Conservation (phyloP, 148 eudicot species). For the Cornus florida region DNA sequence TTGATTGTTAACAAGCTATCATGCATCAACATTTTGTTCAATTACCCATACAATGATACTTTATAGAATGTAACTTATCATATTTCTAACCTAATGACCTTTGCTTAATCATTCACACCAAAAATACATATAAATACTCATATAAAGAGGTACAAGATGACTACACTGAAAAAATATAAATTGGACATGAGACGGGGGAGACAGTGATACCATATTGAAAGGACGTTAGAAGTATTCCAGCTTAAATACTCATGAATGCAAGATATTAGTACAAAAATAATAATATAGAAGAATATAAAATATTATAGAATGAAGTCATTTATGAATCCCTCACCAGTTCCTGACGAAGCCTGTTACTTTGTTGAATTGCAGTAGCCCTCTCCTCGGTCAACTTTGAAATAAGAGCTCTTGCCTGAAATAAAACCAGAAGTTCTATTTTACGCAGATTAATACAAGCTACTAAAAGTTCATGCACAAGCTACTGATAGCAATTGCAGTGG, state of each 20-base stretch:
- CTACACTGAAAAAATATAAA: background rate
- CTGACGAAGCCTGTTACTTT: conserved; percentile 59
- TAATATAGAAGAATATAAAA: background rate
- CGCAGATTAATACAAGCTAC: background rate
- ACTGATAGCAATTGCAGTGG: no score
- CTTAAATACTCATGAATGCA: background rate
- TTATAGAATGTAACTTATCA: background rate
- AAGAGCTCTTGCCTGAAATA: conserved; percentile 52
- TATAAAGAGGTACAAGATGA: no score
- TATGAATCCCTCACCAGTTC: conserved; percentile 60
- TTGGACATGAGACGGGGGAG: background rate
- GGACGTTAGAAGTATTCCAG: background rate
- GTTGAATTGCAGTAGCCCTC: conserved; percentile 56
- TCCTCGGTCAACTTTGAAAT: conserved; percentile 62
- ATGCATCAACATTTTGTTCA: no score
- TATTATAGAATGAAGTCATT: background rate
- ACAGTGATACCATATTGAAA: background rate
- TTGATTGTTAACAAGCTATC: no score
- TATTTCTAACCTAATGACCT: background rate
- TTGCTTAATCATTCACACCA: background rate
- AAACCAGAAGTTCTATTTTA: background rate
- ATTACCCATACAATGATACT: no score
- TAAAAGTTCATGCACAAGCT: background rate
- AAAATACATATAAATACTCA: no score
- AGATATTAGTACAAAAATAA: background rate